phyloP scores from a whole-genome alignment of 1,139 yeast species.

The Zygosaccharomyces pseudobailii region DNA sequence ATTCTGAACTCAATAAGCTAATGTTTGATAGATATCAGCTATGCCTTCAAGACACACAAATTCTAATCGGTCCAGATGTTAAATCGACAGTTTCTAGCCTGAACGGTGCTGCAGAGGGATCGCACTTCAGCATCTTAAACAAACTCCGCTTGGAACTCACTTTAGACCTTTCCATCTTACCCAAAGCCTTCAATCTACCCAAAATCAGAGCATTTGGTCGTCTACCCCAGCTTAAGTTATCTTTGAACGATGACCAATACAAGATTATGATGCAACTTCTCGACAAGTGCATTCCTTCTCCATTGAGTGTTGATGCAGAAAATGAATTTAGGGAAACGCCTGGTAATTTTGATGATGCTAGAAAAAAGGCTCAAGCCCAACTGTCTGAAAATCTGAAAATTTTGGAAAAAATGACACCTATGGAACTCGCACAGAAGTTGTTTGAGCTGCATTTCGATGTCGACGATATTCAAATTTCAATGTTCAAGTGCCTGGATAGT shows the following conservation, averaged over 20 bases:
- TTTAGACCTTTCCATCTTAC: conserved; percentile 78
- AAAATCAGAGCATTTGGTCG: conserved; percentile 71
- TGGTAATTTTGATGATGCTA: conserved; percentile 25
- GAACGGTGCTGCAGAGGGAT: conserved; percentile 43
- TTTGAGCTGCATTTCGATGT: conserved; percentile 72
- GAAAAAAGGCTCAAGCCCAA: conserved; percentile 18
- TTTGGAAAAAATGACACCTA: conserved; percentile 20
- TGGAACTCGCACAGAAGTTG: conserved; percentile 47
- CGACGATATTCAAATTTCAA: conserved; percentile 54
- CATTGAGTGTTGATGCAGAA: conserved; percentile 37
- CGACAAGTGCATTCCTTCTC: conserved; percentile 64
- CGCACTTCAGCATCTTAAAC: conserved; percentile 53
- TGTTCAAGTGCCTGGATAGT: conserved; percentile 64
- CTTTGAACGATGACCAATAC: conserved; percentile 85
- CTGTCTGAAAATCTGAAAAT: conserved; percentile 17
- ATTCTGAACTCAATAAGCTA: conserved; percentile 63
- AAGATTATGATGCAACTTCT: conserved; percentile 77
- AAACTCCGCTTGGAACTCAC: conserved; percentile 67
- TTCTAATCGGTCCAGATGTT: conserved; percentile 79
- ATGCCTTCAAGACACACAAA: conserved; percentile 78
- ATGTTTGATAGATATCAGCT: conserved; percentile 88
- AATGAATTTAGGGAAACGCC: conserved; percentile 14
- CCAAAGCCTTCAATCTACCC: conserved; percentile 72
- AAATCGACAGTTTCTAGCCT: conserved; percentile 70
- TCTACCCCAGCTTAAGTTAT: conserved; percentile 67